Base-by-base conservation (phyloP, 1,284 basidiomycete genomes). In the Bjerkandera adusta region DNA sequence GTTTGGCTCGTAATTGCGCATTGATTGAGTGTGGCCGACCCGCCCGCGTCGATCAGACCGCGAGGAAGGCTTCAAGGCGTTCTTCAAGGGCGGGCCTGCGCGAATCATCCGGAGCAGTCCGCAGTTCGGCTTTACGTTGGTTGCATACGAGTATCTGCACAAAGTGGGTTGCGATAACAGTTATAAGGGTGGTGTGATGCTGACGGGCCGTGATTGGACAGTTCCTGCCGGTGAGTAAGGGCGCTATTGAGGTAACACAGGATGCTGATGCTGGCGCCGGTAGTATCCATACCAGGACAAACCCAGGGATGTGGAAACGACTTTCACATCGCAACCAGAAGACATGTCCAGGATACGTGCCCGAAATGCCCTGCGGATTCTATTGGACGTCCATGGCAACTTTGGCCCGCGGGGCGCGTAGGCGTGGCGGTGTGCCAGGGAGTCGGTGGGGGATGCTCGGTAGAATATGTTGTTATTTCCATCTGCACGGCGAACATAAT, bases 51-150 rank as follows among this genome's bases (percentile, higher is more conserved):
- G 50, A 45, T 33, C 57, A 90, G 87, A 87, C 61, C 81, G 76
- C 13, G 91, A 95, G 67, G 92, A 95, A 64, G 92, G 91, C 6
- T 89, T 90, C 66, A 76, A 72, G 37, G 96, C 97, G 7, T 73
- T 99, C 54, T 99, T 91, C 82, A 99, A 98, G 69, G 97, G 96
- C 43, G 94, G 94, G 42, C 79, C 90, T 22, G 96, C 96, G 35
- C 90, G 95, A 56, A 76, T 97, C 41, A 70, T 97, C 49, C 79
- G 95, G 56, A 92, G 89, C 66, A 91, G 85, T 60, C 87, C 85
- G 48, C 88, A 92, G 64, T 96, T 95, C 63, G 92, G 92, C 44
- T 97, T 95, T 57, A 99, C 96, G 18, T 75, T 99, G 22, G 85
- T 97, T 52, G 87, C 83, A 29, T 92, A 92, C 68, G 90, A 93